These are phyloP conservation scores for Lentinula edodes DNA, from an alignment of 768 basidiomycete genomes.

Conservation along the genomic window DNA sequence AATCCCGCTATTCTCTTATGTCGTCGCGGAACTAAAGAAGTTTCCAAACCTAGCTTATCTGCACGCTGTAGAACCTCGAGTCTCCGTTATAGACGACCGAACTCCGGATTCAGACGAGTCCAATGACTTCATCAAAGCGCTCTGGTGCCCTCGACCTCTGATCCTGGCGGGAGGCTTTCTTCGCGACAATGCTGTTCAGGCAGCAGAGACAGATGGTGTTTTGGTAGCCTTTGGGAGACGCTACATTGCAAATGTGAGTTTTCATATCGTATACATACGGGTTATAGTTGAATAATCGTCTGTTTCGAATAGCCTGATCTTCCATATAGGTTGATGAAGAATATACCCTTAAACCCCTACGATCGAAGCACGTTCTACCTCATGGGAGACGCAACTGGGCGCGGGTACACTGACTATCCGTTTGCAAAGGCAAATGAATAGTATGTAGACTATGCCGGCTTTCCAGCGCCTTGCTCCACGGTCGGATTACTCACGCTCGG, in stretches of 20 bases:
- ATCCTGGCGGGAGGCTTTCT: constrained; percentile 23
- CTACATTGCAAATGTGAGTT: constrained; percentile 25
- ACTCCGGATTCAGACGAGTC: constrained; percentile 1
- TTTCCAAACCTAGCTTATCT: constrained; percentile 33
- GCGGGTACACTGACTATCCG: constrained; percentile 19
- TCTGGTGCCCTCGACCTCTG: constrained; percentile 23
- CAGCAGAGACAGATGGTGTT: constrained; percentile 20
- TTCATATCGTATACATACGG: background rate
- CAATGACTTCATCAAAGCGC: constrained; percentile 21
- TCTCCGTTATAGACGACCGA: background rate
- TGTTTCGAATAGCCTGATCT: constrained; percentile 24
- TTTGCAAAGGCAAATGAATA: constrained; percentile 1
- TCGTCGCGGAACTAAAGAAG: constrained; percentile 33
- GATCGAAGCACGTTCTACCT: constrained; percentile 22
- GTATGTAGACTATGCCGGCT: no score
- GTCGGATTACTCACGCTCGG: no score
- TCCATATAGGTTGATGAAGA: constrained; percentile 18
- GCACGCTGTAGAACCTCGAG: constrained; percentile 25
- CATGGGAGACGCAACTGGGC: constrained; percentile 9
- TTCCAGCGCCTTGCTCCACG: no score
- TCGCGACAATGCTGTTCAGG: constrained; percentile 18
- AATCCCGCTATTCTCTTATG: constrained; percentile 32
- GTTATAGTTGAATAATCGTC: background rate
- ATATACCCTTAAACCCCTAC: constrained; percentile 17
- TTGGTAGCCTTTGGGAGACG: constrained; percentile 24